Conservation (phyloP, 768 basidiomycete species). For the Kwoniella bestiolae region DNA sequence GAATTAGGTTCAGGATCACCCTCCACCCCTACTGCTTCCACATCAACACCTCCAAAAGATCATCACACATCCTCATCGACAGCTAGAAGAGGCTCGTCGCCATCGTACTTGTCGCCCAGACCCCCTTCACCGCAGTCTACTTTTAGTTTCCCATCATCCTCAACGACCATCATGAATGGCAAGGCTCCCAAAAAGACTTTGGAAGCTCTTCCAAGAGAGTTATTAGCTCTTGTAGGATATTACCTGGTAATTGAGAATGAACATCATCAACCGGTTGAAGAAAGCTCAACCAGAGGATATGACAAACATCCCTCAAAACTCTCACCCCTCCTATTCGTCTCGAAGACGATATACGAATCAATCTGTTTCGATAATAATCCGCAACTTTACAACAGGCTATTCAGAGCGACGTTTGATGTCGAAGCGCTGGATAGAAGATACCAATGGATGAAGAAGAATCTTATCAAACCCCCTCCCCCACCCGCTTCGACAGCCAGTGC, state of each 20-base stretch:
- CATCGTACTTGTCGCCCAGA: constrained; percentile 5
- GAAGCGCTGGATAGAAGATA: constrained; percentile 49
- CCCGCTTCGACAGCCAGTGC: background rate
- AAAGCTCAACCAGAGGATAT: no score
- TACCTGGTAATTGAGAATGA: constrained; percentile 33
- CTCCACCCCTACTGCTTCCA: no score
- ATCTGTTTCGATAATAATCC: constrained; percentile 48
- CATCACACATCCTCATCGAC: no score
- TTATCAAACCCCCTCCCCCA: constrained; percentile 8
- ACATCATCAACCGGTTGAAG: constrained; percentile 1
- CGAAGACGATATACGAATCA: constrained; percentile 29
- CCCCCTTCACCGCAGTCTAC: constrained; percentile 4
- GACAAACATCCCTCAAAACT: constrained; percentile 29
- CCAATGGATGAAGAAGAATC: constrained; percentile 35
- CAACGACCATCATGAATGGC: background rate
- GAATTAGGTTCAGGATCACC: no score
- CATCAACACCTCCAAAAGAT: no score
- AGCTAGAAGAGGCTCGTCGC: background rate
- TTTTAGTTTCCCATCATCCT: background rate
- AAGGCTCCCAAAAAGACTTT: constrained; percentile 5
- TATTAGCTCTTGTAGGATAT: constrained; percentile 33
- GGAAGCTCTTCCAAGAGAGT: constrained; percentile 32
- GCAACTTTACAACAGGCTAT: constrained; percentile 46
- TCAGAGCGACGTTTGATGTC: constrained; percentile 49
- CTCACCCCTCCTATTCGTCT: constrained; percentile 41